A percentile compares a stretch with the other conserved stretches of the same genome.
phyloP scores from a whole-genome alignment of 164 flowering plant genomes.

The Tetracentron sinense region DNA sequence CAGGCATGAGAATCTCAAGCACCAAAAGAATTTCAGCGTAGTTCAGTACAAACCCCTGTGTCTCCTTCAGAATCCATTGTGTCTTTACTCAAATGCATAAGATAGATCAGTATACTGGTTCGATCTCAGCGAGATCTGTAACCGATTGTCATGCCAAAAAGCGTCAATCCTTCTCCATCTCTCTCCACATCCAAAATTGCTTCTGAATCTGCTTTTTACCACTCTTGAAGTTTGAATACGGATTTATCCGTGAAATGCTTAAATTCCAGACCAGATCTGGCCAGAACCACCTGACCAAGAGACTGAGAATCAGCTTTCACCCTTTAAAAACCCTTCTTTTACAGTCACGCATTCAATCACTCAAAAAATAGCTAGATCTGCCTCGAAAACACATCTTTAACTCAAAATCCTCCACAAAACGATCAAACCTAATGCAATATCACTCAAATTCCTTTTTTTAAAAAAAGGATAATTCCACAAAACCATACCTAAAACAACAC shows the following conservation, averaged over 20 bases:
- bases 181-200: not conserved
- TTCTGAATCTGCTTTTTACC: conserved; percentile 7
- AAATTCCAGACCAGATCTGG: not conserved
- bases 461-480: not conserved
- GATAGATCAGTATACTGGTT: not conserved
- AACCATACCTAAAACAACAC: no score
- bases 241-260: conserved; percentile 2
- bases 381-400: conserved; percentile 5
- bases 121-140: conserved; percentile 1
- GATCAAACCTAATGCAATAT: not conserved
- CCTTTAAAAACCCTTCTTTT: not conserved
- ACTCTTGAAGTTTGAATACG: not conserved
- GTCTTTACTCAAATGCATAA: not conserved
- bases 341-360: not conserved
- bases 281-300: not conserved
- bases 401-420: not conserved
- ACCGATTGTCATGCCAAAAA: not conserved
- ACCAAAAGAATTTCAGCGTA: not conserved
- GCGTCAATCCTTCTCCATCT: not conserved
- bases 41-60: conserved; percentile 15
- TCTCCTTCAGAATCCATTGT: conserved; percentile 24
- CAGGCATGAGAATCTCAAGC: no score
- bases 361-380: not conserved
- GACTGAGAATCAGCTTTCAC: not conserved
- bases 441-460: not conserved